These are phyloP conservation scores for Arachnomyces sp. DNA, from an alignment of 2,329 filamentous ascomycete species.

Conservation along the genomic window DNA sequence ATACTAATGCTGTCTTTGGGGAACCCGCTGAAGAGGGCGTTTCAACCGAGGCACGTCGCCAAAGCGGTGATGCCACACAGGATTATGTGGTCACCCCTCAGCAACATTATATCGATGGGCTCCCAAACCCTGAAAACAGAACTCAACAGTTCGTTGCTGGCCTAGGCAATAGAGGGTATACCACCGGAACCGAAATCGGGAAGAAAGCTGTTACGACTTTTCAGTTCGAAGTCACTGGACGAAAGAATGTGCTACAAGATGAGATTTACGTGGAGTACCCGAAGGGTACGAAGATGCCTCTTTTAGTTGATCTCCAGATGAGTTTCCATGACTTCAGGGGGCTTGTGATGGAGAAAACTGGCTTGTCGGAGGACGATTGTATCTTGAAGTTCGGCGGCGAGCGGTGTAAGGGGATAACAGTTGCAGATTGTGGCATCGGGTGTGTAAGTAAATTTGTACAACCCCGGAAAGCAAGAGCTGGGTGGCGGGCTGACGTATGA, in stretches of 20 bases:
- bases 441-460: too few relatives aligned
- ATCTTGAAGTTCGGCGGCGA: neutral
- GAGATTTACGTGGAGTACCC: too few relatives aligned
- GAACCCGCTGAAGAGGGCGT: slow-evolving; percentile 19
- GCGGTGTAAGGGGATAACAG: too few relatives aligned
- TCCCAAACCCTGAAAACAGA: slow-evolving; percentile 23
- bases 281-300: too few relatives aligned
- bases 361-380: too few relatives aligned
- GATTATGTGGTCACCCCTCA: slow-evolving; percentile 37
- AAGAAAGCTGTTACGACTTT: slow-evolving; percentile 34
- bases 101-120: slow-evolving; percentile 38
- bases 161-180: slow-evolving; percentile 35
- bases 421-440: too few relatives aligned
- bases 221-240: slow-evolving; percentile 38
- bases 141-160: slow-evolving; percentile 44
- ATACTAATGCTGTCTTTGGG: slow-evolving; percentile 37
- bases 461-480: too few relatives aligned
- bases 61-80: slow-evolving; percentile 22
- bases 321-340: too few relatives aligned
- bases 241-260: neutral
- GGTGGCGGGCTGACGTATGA: too few relatives aligned
- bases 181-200: slow-evolving; percentile 40
- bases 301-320: too few relatives aligned
- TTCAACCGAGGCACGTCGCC: slow-evolving; percentile 13
- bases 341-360: too few relatives aligned